These are phyloP conservation scores for Mortierella sp. DNA, from an alignment of 371 early-diverging fungal genomes.

Conservation along the genomic window DNA sequence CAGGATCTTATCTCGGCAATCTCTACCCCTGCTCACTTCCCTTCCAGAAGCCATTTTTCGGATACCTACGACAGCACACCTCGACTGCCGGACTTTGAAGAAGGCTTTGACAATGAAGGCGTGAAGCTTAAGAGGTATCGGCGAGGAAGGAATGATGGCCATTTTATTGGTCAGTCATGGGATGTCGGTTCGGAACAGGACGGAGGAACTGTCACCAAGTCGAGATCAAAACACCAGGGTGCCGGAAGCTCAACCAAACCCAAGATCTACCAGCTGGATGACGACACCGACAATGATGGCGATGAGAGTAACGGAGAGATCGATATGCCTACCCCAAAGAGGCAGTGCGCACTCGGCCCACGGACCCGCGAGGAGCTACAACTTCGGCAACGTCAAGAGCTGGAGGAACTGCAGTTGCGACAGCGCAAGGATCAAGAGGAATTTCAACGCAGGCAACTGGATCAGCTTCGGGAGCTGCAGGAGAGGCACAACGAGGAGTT, in stretches of 20 bases:
- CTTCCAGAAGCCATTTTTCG: conserved; percentile 2
- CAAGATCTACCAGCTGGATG: not conserved
- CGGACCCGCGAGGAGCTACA: conserved; percentile 37
- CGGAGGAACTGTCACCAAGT: not conserved
- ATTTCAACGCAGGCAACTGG: conserved; percentile 49
- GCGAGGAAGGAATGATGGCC: conserved; percentile 16
- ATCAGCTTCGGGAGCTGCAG: conserved; percentile 47
- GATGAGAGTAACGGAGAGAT: not conserved
- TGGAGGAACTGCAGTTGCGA: conserved; percentile 41
- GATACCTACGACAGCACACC: not conserved
- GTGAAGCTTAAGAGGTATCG: conserved; percentile 18
- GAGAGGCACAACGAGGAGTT: conserved; percentile 36
- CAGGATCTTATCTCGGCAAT: conserved; percentile 29
- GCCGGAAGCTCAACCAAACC: not conserved
- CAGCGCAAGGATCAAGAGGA: conserved; percentile 48
- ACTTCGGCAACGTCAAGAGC: conserved; percentile 31
- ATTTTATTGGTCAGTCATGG: conserved; percentile 53
- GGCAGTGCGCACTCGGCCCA: not conserved
- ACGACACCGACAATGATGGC: conserved; percentile 1
- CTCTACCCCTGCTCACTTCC: not conserved
- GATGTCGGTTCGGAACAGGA: conserved; percentile 32
- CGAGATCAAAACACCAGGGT: conserved; percentile 1
- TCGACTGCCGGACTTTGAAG: conserved; percentile 2
- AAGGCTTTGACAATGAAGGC: conserved; percentile 20
- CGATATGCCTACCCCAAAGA: conserved; percentile 1